These are phyloP conservation scores for Fraxinus dipetala DNA, from an alignment of 305 asterid genomes.

Conservation along the genomic window DNA sequence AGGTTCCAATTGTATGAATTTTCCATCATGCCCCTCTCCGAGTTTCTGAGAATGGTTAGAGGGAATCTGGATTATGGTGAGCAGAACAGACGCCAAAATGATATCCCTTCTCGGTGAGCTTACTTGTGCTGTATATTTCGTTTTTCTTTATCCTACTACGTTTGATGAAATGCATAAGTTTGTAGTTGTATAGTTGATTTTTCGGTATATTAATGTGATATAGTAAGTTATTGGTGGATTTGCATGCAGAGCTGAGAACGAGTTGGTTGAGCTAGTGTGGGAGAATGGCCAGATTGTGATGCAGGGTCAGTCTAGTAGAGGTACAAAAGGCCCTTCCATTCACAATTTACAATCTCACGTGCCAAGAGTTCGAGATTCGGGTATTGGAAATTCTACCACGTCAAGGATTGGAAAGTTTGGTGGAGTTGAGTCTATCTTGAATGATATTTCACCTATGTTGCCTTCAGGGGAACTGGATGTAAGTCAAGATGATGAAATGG, in stretches of 20 bases:
- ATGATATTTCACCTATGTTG: constrained; percentile 47
- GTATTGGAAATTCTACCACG: constrained; percentile 21
- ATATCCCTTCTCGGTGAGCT: constrained; percentile 47
- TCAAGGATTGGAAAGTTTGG: constrained; percentile 49
- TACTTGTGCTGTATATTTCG: neutral
- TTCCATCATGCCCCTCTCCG: constrained; percentile 72
- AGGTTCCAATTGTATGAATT: constrained; percentile 19
- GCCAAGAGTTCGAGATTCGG: constrained; percentile 32
- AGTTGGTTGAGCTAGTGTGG: constrained; percentile 70
- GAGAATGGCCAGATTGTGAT: constrained; percentile 72
- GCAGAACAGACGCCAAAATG: constrained; percentile 32
- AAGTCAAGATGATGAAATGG: constrained; percentile 61
- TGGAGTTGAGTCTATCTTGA: constrained; percentile 37
- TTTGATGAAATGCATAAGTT: constrained; percentile 1
- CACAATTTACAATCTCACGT: constrained; percentile 25
- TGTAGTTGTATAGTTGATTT: neutral
- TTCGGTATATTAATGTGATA: constrained; percentile 1
- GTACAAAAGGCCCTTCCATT: constrained; percentile 31
- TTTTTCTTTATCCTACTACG: constrained; percentile 8
- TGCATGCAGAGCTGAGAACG: constrained; percentile 54
- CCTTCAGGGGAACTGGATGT: constrained; percentile 50
- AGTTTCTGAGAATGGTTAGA: constrained; percentile 65
- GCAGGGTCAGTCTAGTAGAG: constrained; percentile 66
- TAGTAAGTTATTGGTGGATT: constrained; percentile 11
- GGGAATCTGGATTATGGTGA: constrained; percentile 55